Conservation (phyloP, 2,329 filamentous ascomycete genomes). For the Apiospora marii region DNA sequence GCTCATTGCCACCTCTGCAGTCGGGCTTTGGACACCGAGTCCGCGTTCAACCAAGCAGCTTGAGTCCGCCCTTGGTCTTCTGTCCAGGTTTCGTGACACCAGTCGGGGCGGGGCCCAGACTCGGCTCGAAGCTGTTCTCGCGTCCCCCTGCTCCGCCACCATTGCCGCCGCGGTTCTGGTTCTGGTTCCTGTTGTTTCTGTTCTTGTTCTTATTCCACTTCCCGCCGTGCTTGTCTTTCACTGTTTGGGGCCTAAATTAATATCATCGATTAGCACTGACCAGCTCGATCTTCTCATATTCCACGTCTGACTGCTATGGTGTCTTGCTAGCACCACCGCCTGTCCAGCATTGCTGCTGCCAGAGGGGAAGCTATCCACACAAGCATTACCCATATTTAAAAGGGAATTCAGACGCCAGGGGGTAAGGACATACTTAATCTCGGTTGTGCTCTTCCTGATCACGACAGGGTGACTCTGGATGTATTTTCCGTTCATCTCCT, state of each 20-base stretch:
- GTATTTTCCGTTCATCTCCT: conserved; percentile 99
- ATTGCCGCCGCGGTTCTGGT: conserved; percentile 41
- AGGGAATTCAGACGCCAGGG: neutral
- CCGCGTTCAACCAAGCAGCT: conserved; percentile 61
- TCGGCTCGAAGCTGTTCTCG: conserved; percentile 53
- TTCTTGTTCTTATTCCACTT: conserved; percentile 43
- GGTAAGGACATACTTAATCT: conserved; percentile 68
- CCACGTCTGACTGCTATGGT: neutral
- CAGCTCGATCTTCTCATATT: neutral
- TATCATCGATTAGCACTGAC: conserved; percentile 18
- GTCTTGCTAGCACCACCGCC: neutral
- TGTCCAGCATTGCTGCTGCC: neutral
- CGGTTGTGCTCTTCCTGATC: conserved; percentile 87
- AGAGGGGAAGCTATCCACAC: neutral
- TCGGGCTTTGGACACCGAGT: neutral
- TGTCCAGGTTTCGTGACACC: conserved; percentile 69
- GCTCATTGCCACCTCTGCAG: neutral
- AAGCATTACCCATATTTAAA: neutral
- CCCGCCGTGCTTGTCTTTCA: conserved; percentile 58
- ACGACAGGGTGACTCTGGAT: conserved; percentile 95
- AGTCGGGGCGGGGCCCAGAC: conserved; percentile 57
- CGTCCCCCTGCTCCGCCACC: conserved; percentile 39
- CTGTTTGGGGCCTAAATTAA: conserved; percentile 60
- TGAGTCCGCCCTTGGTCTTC: conserved; percentile 73
- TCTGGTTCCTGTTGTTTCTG: conserved; percentile 27